phyloP scores from a whole-genome alignment of 2,329 filamentous ascomycete genomes.

The Curvularia eragrostidis region DNA sequence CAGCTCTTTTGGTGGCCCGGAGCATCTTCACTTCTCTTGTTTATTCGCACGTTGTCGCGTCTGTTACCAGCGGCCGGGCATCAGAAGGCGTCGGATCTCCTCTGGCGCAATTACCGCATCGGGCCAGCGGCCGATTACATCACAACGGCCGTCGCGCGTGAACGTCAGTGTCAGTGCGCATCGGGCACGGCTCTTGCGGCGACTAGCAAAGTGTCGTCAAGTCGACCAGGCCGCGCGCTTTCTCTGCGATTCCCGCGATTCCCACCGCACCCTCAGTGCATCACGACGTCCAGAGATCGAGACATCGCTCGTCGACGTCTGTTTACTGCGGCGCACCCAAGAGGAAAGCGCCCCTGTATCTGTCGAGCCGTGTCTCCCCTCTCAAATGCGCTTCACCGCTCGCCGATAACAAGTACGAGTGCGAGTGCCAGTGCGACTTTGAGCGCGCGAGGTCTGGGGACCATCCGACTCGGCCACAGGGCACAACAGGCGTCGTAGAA shows the following conservation, averaged over 20 bases:
- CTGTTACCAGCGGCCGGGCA: too few relatives aligned
- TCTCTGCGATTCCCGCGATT: constrained; percentile 2
- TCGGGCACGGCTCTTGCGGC: constrained; percentile 17
- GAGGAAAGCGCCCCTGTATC: constrained; percentile 2
- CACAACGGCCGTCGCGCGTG: constrained; percentile 15
- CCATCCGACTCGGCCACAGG: constrained; percentile 17
- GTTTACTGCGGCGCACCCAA: constrained; percentile 6
- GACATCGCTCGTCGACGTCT: constrained; percentile 1
- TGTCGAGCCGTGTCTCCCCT: constrained; percentile 6
- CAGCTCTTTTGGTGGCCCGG: not conserved
- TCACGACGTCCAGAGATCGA: not conserved
- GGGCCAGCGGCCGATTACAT: constrained; percentile 14
- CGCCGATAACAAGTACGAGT: constrained; percentile 27
- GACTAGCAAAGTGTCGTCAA: constrained; percentile 5
- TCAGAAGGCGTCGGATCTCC: not conserved
- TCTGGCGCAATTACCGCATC: not conserved
- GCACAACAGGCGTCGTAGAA: constrained; percentile 17
- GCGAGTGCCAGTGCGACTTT: constrained; percentile 21
- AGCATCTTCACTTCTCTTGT: not conserved
- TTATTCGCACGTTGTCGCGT: not conserved
- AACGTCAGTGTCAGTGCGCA: constrained; percentile 22
- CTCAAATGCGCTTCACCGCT: constrained; percentile 25
- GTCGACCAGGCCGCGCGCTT: constrained; percentile 6
- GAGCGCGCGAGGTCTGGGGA: constrained; percentile 12
- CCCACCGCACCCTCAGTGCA: constrained; percentile 3